phyloP scores from a whole-genome alignment of 2,329 filamentous ascomycete genomes.

The Pleomassaria siparia region DNA sequence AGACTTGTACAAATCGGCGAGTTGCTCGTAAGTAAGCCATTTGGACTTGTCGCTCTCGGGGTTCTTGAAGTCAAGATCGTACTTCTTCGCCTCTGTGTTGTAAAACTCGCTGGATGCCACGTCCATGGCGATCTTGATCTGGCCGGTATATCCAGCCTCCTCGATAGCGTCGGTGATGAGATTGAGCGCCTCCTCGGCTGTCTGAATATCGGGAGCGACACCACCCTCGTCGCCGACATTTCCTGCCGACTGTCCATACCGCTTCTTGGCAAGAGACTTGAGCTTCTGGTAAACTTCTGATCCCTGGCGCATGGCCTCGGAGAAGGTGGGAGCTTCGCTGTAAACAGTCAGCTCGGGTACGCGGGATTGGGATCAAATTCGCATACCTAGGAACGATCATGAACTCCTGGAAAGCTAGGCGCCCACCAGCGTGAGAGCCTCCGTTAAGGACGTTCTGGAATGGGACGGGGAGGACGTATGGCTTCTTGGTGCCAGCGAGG shows the following conservation, averaged over 20 bases:
- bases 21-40: conserved; percentile 98
- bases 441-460: conserved; percentile 61
- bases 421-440: conserved; percentile 95
- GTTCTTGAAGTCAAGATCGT: conserved; percentile 99
- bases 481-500: conserved; percentile 55
- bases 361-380: neutral
- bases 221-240: conserved; percentile 99
- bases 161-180: conserved; percentile 95
- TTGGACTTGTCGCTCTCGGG: conserved; percentile 92
- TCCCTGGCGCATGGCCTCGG: conserved; percentile 94
- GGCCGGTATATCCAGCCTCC: conserved; percentile 89
- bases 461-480: conserved; percentile 59
- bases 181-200: conserved; percentile 91
- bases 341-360: conserved; percentile 17
- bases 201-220: conserved; percentile 98
- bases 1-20: conserved; percentile 85
- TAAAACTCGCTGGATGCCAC: conserved; percentile 99
- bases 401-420: conserved; percentile 65
- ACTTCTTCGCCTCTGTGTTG: conserved; percentile 95
- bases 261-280: conserved; percentile 97
- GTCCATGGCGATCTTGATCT: conserved; percentile 99
- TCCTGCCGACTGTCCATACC: conserved; percentile 97
- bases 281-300: conserved; percentile 98
- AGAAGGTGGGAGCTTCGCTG: conserved; percentile 83
- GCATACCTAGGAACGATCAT: conserved; percentile 55